Conservation (phyloP, 2,329 filamentous ascomycete species). For the Chaetomiaceae sp. region DNA sequence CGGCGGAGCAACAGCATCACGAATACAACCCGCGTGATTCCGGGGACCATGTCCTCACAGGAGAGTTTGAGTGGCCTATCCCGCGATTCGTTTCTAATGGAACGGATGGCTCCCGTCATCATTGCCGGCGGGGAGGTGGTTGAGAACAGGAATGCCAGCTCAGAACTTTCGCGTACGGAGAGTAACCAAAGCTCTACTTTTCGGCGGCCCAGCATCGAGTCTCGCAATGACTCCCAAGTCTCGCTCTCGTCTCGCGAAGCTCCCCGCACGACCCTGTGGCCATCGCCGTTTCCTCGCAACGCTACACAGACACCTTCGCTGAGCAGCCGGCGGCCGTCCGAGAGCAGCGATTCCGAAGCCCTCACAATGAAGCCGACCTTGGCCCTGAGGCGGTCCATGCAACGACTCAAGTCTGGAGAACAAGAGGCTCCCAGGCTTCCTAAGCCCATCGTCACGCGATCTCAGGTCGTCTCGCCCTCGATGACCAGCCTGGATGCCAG, state of each 20-base stretch:
- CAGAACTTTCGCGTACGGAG: conserved; percentile 45
- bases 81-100: conserved; percentile 54
- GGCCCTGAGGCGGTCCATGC: conserved; percentile 52
- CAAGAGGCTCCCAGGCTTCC: conserved; percentile 45
- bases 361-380: conserved; percentile 46
- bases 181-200: conserved; percentile 46
- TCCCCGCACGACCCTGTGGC: conserved; percentile 46
- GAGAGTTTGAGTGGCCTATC: conserved; percentile 45
- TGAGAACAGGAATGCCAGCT: conserved; percentile 54
- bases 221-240: conserved; percentile 39
- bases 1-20: conserved; percentile 60
- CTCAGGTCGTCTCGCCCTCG: conserved; percentile 40
- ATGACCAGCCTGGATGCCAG: conserved; percentile 55
- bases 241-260: conserved; percentile 40
- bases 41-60: conserved; percentile 45
- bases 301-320: conserved; percentile 25
- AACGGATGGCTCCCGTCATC: conserved; percentile 61
- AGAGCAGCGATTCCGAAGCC: conserved; percentile 54
- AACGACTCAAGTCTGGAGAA: conserved; percentile 46
- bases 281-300: conserved; percentile 48
- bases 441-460: conserved; percentile 47
- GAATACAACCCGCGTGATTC: conserved; percentile 43
- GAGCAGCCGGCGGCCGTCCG: conserved; percentile 45
- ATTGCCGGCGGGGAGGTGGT: conserved; percentile 61
- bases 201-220: conserved; percentile 41